Evolutionary conservation across 2,329 filamentous ascomycete species (phyloP), one percentile per base, ranked within the genome.

Genomic region (Pseudogymnoascus sp.): DNA sequence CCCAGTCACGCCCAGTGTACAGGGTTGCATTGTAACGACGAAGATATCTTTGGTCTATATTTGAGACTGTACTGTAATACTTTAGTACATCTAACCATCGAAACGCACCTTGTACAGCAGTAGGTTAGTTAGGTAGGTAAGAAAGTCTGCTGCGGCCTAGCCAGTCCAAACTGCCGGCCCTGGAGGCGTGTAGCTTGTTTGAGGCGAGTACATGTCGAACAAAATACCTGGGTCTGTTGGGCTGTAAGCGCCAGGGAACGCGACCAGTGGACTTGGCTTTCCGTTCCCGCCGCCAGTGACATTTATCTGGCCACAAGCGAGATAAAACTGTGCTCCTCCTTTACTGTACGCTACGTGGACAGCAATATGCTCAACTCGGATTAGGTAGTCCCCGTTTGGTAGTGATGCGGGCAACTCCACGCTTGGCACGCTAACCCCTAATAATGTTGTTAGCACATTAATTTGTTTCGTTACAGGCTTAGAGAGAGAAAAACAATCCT

Each of bases 221-320:
- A 67, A 59, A 60, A 73, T 67, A 6, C 74, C 72, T 1, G 73
- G 71, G 61, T 76, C 72, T 3, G 65, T 72, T 2, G 65, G 65
- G 54, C 66, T 66, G 67, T 75, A 75, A 1, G 72, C 73, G 20
- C 72, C 69, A 1, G 74, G 73, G 63, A 76, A 74, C 36, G 66
- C 66, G 43, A 71, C 70, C 1, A 68, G 63, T 1, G 73, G 74
- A 3, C 69, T 66, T 1, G 75, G 75, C 6, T 63, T 69, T 14
- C 73, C 70, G 61, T 61, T 72, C 3, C 75, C 76, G 9, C 75
- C 74, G 14, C 72, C 74, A 0, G 75, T 75, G 16, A 78, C 71
- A 54, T 72, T 75, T 60, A 78, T 67, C 64, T 78, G 76, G 4
- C 71, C 71, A 61, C 76, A 78, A 7, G 71, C 70, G 41, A 77